phyloP scores from a whole-genome alignment of 2,329 filamentous ascomycete species.

The Incumbomyces delicatus region DNA sequence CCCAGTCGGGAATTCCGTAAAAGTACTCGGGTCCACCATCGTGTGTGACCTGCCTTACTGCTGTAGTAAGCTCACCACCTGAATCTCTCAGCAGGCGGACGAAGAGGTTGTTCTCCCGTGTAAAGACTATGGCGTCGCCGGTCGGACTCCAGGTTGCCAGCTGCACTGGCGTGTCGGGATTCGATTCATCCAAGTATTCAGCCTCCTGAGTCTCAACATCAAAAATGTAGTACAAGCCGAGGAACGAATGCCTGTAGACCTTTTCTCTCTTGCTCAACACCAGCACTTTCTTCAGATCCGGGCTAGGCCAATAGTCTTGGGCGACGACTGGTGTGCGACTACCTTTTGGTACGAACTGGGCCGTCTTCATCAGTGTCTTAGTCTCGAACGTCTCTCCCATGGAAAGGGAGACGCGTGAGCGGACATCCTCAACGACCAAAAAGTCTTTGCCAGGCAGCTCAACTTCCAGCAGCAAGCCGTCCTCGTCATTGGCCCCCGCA shows the following conservation, averaged over 20 bases:
- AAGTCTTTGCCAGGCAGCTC: slow-evolving; percentile 56
- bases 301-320: slow-evolving; percentile 61
- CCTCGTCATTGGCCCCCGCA: slow-evolving; percentile 42
- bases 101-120: slow-evolving; percentile 81
- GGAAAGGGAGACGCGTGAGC: slow-evolving; percentile 33
- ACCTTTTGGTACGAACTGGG: slow-evolving; percentile 51
- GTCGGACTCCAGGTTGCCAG: slow-evolving; percentile 82
- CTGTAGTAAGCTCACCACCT: slow-evolving; percentile 31
- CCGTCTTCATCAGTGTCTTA: slow-evolving; percentile 65
- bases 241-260: slow-evolving; percentile 86
- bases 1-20: slow-evolving; percentile 96
- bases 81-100: slow-evolving; percentile 52
- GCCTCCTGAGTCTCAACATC: slow-evolving; percentile 72
- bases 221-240: slow-evolving; percentile 80
- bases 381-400: slow-evolving; percentile 36
- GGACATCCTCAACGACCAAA: slow-evolving; percentile 78
- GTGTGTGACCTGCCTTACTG: slow-evolving; percentile 63
- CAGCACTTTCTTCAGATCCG: slow-evolving; percentile 75
- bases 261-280: slow-evolving; percentile 61
- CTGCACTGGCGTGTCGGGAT: slow-evolving; percentile 60
- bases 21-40: slow-evolving; percentile 86
- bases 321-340: slow-evolving; percentile 42
- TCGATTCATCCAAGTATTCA: slow-evolving; percentile 64
- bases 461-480: slow-evolving; percentile 74
- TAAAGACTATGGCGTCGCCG: slow-evolving; percentile 82